phyloP scores from a whole-genome alignment of 192 early-diverging fungal genomes.

The Coemansia sp. region DNA sequence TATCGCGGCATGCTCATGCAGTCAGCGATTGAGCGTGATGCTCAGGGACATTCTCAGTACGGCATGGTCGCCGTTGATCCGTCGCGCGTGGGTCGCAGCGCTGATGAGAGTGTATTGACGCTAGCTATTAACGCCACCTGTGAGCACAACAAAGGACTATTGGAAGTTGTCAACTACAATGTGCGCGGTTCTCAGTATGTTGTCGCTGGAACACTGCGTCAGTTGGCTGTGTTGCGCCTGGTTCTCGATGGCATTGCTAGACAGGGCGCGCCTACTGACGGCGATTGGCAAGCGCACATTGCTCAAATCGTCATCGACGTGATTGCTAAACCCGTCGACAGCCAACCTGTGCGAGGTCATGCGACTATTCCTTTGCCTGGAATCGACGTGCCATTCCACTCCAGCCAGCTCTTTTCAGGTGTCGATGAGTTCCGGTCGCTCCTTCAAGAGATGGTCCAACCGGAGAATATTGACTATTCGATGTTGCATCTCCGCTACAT shows the following conservation, averaged over 20 bases:
- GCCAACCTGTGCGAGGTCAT: constrained; percentile 71
- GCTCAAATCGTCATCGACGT: constrained; percentile 69
- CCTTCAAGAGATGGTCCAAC: constrained; percentile 74
- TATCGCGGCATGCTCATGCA: constrained; percentile 98
- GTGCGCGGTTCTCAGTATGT: constrained; percentile 94
- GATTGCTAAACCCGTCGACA: constrained; percentile 60
- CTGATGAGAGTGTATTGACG: constrained; percentile 72
- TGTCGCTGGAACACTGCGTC: constrained; percentile 77
- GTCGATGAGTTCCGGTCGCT: constrained; percentile 83
- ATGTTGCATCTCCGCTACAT: constrained; percentile 78
- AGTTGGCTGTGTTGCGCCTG: constrained; percentile 72
- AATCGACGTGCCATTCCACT: constrained; percentile 93
- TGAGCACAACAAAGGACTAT: constrained; percentile 66
- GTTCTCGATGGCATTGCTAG: constrained; percentile 83
- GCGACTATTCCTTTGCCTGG: constrained; percentile 89
- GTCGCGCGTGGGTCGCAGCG: constrained; percentile 70
- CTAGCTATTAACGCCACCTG: constrained; percentile 72
- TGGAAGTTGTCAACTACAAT: constrained; percentile 95
- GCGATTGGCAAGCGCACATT: constrained; percentile 79
- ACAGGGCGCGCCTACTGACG: constrained; percentile 63
- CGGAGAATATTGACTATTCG: constrained; percentile 65
- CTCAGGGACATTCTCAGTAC: constrained; percentile 79
- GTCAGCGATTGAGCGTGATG: constrained; percentile 80
- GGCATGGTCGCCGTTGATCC: constrained; percentile 95
- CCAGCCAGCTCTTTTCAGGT: constrained; percentile 79